Conservation (phyloP, 2,329 filamentous ascomycete genomes). For the Periconia macrospinosa region DNA sequence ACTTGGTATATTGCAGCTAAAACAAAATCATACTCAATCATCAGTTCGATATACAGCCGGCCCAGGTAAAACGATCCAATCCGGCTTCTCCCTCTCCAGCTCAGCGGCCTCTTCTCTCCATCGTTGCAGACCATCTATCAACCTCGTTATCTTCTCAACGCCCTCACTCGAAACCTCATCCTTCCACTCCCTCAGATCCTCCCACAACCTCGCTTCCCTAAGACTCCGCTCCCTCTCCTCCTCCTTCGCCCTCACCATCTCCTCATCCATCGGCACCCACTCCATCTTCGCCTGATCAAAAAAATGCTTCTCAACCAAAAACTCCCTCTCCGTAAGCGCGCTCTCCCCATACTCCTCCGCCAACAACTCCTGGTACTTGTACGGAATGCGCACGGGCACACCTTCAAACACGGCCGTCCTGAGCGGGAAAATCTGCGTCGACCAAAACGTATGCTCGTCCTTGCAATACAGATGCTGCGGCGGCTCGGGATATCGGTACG, state of each 20-base stretch:
- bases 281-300: slow-evolving; percentile 39
- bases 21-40: too few relatives aligned
- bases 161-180: background rate
- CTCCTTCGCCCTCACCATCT: background rate
- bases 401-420: slow-evolving; percentile 58
- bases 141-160: background rate
- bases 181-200: background rate
- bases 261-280: slow-evolving; percentile 23
- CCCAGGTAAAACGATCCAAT: too few relatives aligned
- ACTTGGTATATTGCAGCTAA: too few relatives aligned
- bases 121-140: background rate
- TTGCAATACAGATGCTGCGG: slow-evolving; percentile 48
- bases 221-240: slow-evolving; percentile 1
- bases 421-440: slow-evolving; percentile 60
- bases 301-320: slow-evolving; percentile 40
- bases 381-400: slow-evolving; percentile 58
- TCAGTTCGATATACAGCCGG: too few relatives aligned
- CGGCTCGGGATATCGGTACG: background rate
- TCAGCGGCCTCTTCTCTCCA: background rate
- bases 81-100: background rate
- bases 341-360: slow-evolving; percentile 58
- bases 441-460: slow-evolving; percentile 58
- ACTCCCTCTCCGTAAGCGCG: slow-evolving; percentile 51
- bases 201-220: background rate
- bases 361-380: slow-evolving; percentile 57